These are phyloP conservation scores for Lantana camara DNA, from an alignment of 257 asterid genomes.

Conservation along the genomic window DNA sequence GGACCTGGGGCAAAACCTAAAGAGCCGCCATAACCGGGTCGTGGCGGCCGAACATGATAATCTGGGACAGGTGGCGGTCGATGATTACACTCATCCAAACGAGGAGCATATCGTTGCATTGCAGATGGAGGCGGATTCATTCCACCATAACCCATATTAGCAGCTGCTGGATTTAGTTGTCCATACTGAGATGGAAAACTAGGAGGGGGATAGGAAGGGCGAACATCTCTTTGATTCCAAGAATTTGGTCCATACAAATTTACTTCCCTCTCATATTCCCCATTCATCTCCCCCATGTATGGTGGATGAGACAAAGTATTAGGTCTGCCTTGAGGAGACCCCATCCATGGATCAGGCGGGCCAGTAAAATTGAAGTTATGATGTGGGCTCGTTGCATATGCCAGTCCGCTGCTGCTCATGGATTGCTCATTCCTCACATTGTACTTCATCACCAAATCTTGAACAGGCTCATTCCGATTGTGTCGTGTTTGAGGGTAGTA, in stretches of 20 bases:
- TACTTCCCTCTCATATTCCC: slow-evolving; percentile 31
- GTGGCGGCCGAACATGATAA: slow-evolving; percentile 29
- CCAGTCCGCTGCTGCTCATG: too few species aligned
- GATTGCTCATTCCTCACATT: slow-evolving; percentile 5
- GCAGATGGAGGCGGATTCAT: slow-evolving; percentile 35
- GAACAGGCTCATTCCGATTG: slow-evolving; percentile 13
- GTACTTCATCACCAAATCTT: slow-evolving; percentile 37
- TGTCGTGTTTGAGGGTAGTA: slow-evolving; percentile 28
- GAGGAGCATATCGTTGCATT: slow-evolving; percentile 56
- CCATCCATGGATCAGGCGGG: slow-evolving; percentile 30
- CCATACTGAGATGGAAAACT: slow-evolving; percentile 29
- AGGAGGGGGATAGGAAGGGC: too few species aligned
- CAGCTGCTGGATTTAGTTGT: slow-evolving; percentile 24
- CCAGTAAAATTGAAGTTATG: slow-evolving; percentile 24
- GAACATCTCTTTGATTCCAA: slow-evolving; percentile 22
- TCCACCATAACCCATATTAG: slow-evolving; percentile 28
- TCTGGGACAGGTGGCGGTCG: slow-evolving; percentile 27
- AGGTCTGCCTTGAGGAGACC: slow-evolving; percentile 31
- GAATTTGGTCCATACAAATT: slow-evolving; percentile 28
- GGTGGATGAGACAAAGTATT: slow-evolving; percentile 21
- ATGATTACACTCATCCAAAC: slow-evolving; percentile 49
- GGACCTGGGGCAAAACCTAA: slow-evolving; percentile 61
- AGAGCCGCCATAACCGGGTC: slow-evolving; percentile 25
- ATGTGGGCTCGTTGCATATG: too few species aligned
- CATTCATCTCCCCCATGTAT: slow-evolving; percentile 21